Base-by-base conservation (phyloP, 108 stramenopile genomes). In the Nitzschia sp. region DNA sequence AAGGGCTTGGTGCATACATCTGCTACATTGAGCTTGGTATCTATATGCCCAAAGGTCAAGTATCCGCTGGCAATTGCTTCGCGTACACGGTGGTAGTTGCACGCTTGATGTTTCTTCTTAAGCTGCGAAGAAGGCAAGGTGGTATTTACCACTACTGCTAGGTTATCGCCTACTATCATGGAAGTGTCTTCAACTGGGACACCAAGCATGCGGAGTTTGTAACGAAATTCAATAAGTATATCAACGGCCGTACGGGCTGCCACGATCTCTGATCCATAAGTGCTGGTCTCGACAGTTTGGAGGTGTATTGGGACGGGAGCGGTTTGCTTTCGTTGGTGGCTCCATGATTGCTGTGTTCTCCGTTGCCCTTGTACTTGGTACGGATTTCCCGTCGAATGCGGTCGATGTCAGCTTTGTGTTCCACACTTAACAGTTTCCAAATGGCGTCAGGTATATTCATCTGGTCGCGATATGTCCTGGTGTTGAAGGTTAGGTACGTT, bases 181-280 rank as follows among this genome's bases (percentile, higher is more conserved):
- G 82, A 25, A n/a, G 72, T 16, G 1, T 46, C 67, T 2, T 45
- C 22, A n/a, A 86, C 41, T 2, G 77, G 77, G 0, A 86, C 65
- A 1, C 85, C 77, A 59, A 86, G 52, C 33, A 57, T 71, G 2
- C 73, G 38, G 0, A 81, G 63, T 22, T 65, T 73, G 31, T 73
- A 66, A 0, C 80, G 63, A 2, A 85, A 27, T 36, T 76, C 72
- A 3, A 72, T 50, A 25, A 85, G 29, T 34, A 57, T 45, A 34
- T 85, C 80, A 5, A 71, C 55, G 26, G 28, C 28, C 13, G 5
- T 5, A 13, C 55, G 3, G 17, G 55, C 55, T 4, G 50, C 8
- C 50, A 52, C n/a, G 50, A 41, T 9, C 13, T 41, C 38, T 9
- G 9, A 9, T 9, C 38, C 38, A 41, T 41, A 41, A 41, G 38